These are phyloP conservation scores for Trebouxiophyceae sp. DNA, from an alignment of 163 green algal genomes.

Conservation along the genomic window DNA sequence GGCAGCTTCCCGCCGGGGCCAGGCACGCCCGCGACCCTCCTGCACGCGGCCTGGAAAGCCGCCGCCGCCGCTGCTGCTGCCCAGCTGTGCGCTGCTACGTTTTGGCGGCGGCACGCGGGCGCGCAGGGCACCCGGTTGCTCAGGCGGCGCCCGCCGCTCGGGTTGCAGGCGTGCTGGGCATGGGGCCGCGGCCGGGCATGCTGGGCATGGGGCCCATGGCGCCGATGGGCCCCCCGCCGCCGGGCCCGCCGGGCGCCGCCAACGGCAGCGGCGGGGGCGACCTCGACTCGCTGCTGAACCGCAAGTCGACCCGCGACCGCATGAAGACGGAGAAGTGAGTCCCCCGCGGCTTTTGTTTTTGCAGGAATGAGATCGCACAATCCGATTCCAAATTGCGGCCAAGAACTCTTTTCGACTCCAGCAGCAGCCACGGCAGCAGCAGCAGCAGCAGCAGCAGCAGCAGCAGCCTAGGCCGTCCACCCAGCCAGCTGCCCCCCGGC, in stretches of 20 bases:
- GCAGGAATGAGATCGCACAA: no score
- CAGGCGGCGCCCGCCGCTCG: no score
- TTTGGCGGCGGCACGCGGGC: no score
- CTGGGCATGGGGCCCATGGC: no score
- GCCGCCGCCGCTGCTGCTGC: not conserved
- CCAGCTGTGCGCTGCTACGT: no score
- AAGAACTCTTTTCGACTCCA: no score
- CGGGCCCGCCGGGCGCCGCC: not conserved
- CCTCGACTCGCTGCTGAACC: conserved; percentile 20
- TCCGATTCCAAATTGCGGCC: no score
- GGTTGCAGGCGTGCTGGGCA: not conserved
- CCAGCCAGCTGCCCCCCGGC: no score
- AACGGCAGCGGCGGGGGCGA: not conserved
- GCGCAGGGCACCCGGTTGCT: not conserved
- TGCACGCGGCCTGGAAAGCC: not conserved
- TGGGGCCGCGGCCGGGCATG: not conserved
- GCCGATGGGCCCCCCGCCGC: not conserved
- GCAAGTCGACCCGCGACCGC: conserved; percentile 9
- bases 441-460: no score
- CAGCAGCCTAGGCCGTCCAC: no score
- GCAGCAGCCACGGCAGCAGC: no score
- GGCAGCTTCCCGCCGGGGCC: not conserved
- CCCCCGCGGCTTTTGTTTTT: no score
- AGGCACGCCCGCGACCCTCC: not conserved
- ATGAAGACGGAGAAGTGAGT: conserved; percentile 23